These are phyloP conservation scores for Penicillium steckii DNA, from an alignment of 495 filamentous ascomycete genomes.

Conservation along the genomic window DNA sequence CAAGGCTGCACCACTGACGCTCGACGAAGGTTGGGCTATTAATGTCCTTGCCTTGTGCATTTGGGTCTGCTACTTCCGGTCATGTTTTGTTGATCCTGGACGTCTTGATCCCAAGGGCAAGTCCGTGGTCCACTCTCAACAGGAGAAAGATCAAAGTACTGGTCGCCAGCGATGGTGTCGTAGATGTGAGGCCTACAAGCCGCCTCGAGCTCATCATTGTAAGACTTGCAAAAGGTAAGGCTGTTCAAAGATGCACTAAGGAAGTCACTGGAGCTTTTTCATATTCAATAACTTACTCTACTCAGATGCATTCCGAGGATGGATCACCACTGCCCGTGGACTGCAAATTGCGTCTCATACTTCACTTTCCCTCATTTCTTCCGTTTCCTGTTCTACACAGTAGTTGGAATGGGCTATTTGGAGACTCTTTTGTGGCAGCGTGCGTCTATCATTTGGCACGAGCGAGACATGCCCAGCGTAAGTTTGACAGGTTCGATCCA, in stretches of 20 bases:
- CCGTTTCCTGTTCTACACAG: constrained; percentile 80
- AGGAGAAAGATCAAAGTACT: constrained; percentile 25
- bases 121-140: constrained; percentile 14
- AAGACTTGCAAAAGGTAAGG: constrained; percentile 70
- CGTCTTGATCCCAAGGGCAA: constrained; percentile 34
- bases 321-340: constrained; percentile 99
- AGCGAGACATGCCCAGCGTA: constrained; percentile 67
- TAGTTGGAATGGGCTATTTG: constrained; percentile 64
- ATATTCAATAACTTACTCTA: not conserved
- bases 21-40: constrained; percentile 62
- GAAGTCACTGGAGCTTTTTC: not conserved
- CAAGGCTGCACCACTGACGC: constrained; percentile 64
- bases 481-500: constrained; percentile 10
- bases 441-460: constrained; percentile 60
- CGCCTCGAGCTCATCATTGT: constrained; percentile 90
- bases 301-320: constrained; percentile 87
- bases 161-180: constrained; percentile 70
- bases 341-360: constrained; percentile 87
- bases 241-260: not conserved
- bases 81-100: constrained; percentile 79
- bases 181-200: constrained; percentile 80
- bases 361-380: constrained; percentile 87
- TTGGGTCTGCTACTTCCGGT: constrained; percentile 75
- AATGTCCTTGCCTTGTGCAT: constrained; percentile 71
- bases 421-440: constrained; percentile 59